A percentile compares a stretch with the other conserved stretches of the same genome.
These are phyloP conservation scores for Miscanthus lutarioriparius DNA, from an alignment of 176 grass and related monocot genomes.

Conservation along the genomic window DNA sequence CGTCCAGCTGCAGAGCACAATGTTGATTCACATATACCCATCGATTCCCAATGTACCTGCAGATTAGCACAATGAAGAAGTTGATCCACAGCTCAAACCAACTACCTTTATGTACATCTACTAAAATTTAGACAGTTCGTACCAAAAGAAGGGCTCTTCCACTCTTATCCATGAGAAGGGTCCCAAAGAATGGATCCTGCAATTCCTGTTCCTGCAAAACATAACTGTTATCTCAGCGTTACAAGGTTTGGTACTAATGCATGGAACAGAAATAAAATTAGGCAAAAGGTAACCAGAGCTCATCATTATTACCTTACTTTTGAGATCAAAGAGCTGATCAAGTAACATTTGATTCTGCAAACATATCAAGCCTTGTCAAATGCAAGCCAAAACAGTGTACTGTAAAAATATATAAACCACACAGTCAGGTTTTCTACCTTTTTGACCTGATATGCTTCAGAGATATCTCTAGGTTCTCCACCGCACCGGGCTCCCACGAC, in stretches of 20 bases:
- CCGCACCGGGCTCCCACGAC: no score
- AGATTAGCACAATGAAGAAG: no score
- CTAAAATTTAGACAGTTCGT: constrained; percentile 31
- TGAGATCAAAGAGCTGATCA: constrained; percentile 79
- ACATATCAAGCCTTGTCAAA: constrained; percentile 13
- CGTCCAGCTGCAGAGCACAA: no score
- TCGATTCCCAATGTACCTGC: no score
- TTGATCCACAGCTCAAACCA: no score
- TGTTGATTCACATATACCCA: no score
- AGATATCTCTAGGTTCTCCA: constrained; percentile 74
- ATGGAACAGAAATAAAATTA: neutral
- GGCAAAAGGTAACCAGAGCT: neutral
- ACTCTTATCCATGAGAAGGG: constrained; percentile 66
- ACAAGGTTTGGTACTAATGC: neutral
- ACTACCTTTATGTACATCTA: neutral
- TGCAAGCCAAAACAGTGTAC: neutral
- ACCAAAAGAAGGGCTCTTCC: constrained; percentile 72
- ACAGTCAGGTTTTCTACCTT: constrained; percentile 48
- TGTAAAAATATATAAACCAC: neutral
- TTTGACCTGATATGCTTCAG: constrained; percentile 69
- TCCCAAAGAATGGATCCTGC: constrained; percentile 52
- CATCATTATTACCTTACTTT: constrained; percentile 67
- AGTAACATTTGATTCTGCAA: constrained; percentile 65
- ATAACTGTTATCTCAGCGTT: neutral
- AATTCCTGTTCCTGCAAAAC: constrained; percentile 62